Conservation (phyloP, 768 basidiomycete genomes). For the Epithele typhae region DNA sequence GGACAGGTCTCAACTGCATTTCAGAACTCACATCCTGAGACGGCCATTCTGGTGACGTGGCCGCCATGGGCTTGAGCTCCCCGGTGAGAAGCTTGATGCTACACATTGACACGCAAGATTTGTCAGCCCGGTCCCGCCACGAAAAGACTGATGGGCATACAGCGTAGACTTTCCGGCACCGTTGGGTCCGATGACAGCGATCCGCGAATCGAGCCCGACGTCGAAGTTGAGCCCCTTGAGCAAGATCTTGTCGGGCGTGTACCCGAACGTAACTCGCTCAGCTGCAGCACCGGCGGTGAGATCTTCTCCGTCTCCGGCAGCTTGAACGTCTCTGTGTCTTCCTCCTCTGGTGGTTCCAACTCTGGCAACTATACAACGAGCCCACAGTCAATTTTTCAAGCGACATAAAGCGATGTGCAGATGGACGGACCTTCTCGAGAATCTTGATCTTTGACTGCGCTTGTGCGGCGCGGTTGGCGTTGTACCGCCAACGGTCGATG, state of each 20-base stretch:
- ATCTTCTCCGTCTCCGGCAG: conserved; percentile 98
- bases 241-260: conserved; percentile 70
- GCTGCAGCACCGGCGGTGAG: conserved; percentile 90
- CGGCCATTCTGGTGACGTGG: conserved; percentile 88
- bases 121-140: not conserved
- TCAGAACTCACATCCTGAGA: conserved; percentile 65
- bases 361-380: conserved; percentile 66
- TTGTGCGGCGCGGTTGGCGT: conserved; percentile 78
- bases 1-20: not conserved
- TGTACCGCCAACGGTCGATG: conserved; percentile 98
- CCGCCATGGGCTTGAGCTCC: conserved; percentile 73
- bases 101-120: not conserved
- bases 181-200: conserved; percentile 93
- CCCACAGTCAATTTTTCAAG: too few relatives aligned
- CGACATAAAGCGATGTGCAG: not conserved
- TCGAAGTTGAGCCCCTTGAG: conserved; percentile 83
- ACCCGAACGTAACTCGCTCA: conserved; percentile 89
- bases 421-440: conserved; percentile 57
- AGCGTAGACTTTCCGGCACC: conserved; percentile 96
- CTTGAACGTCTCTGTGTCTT: conserved; percentile 93
- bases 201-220: conserved; percentile 89
- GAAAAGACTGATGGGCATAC: conserved; percentile 35
- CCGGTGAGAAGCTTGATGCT: conserved; percentile 93
- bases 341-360: conserved; percentile 86
- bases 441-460: conserved; percentile 57